phyloP scores from a whole-genome alignment of 2,329 filamentous ascomycete species.

The Calonectria multiphialidica region DNA sequence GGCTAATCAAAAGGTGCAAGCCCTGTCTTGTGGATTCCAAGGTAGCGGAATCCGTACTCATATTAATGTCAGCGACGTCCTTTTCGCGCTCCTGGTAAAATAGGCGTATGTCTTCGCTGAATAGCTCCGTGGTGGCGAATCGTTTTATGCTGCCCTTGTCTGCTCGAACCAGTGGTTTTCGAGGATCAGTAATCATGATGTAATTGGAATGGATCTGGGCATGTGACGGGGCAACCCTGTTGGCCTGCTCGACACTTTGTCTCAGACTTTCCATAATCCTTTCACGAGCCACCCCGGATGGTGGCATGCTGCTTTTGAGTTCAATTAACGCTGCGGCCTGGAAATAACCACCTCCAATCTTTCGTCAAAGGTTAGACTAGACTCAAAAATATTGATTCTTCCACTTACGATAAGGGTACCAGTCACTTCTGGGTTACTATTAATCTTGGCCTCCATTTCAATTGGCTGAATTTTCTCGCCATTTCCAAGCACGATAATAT shows the following conservation, averaged over 20 bases:
- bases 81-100: not conserved
- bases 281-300: not conserved
- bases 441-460: not conserved
- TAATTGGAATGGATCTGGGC: not conserved
- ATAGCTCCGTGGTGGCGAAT: not conserved
- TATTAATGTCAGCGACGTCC: not conserved
- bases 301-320: not conserved
- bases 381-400: too few relatives aligned
- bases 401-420: not conserved
- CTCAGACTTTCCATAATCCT: not conserved
- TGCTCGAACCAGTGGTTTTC: not conserved
- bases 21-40: not conserved
- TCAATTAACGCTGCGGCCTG: not conserved
- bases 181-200: not conserved
- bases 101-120: not conserved
- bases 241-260: not conserved
- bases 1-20: not conserved
- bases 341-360: not conserved
- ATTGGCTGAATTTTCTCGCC: not conserved
- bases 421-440: not conserved
- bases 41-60: not conserved
- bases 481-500: not conserved
- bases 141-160: not conserved
- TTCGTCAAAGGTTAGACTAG: not conserved
- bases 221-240: not conserved